Percentiles rank a stretch among this genome's conserved stretches.
phyloP scores from a whole-genome alignment of 345 rosid species.

The Rhodamnia argentea region DNA sequence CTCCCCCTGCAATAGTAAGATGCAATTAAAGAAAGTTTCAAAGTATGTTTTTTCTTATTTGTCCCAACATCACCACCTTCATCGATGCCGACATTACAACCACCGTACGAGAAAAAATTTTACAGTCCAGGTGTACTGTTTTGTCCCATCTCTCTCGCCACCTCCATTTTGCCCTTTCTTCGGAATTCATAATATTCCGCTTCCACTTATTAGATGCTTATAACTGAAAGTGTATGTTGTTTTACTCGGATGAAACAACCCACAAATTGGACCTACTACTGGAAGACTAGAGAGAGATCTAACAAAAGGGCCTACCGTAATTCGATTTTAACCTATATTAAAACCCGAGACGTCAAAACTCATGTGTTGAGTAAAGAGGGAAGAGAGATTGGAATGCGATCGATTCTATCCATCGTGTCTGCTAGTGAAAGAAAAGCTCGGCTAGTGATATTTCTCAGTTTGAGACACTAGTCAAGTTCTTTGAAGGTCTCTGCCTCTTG shows the following conservation, averaged over 20 bases:
- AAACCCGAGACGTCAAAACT: background rate
- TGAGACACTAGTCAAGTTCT: background rate
- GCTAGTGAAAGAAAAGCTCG: background rate
- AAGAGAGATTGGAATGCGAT: background rate
- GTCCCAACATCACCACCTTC: background rate
- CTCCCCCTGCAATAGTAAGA: background rate
- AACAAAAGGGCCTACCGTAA: background rate
- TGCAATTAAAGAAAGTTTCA: background rate
- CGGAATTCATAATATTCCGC: background rate
- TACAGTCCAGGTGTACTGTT: background rate
- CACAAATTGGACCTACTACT: background rate
- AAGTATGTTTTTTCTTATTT: background rate
- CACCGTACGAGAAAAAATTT: background rate
- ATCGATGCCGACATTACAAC: background rate
- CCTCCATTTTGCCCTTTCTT: background rate
- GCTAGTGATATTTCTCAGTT: background rate
- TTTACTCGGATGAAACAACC: background rate
- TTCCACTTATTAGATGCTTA: background rate
- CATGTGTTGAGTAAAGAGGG: rapidly evolving
- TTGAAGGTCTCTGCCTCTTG: background rate
- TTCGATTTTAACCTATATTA: background rate
- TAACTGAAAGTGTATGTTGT: background rate
- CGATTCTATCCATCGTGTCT: rapidly evolving
- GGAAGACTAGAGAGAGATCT: background rate
- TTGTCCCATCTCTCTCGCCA: background rate